Conservation (phyloP, 2,329 filamentous ascomycete species). For the Hymenoscyphus fraxineus region DNA sequence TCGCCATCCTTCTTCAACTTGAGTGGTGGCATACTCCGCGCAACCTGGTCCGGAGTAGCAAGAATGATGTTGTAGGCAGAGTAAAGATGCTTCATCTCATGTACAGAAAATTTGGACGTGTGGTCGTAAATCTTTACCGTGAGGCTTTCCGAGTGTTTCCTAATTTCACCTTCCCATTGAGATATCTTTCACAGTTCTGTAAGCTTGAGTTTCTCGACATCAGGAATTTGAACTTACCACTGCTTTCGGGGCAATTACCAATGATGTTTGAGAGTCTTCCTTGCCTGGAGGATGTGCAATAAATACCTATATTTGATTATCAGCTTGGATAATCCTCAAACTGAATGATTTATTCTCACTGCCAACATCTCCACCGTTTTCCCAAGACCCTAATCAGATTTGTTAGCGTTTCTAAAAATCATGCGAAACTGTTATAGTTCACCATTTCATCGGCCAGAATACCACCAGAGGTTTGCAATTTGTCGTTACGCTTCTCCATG, state of each 20-base stretch:
- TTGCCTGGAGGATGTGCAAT: background rate
- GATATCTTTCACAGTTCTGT: background rate
- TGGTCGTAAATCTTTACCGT: no score
- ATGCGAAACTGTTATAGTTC: background rate
- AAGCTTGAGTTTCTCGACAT: background rate
- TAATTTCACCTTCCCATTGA: background rate
- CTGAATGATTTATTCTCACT: background rate
- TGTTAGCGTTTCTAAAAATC: no score
- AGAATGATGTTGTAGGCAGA: background rate
- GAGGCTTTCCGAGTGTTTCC: background rate
- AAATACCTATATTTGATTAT: background rate
- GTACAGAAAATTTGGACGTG: no score
- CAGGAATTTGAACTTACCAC: background rate
- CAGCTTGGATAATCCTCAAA: background rate
- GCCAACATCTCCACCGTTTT: conserved; percentile 2
- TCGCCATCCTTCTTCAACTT: background rate
- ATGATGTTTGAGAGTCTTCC: background rate
- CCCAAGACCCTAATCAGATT: background rate
- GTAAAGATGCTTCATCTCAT: no score
- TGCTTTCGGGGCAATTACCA: background rate
- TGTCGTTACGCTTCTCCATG: background rate
- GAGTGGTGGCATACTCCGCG: background rate
- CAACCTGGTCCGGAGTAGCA: background rate
- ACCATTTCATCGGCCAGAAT: conserved; percentile 8
- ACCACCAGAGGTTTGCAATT: background rate